These are phyloP conservation scores for Erysimum cheiranthoides DNA, from an alignment of 345 rosid species.

Conservation along the genomic window DNA sequence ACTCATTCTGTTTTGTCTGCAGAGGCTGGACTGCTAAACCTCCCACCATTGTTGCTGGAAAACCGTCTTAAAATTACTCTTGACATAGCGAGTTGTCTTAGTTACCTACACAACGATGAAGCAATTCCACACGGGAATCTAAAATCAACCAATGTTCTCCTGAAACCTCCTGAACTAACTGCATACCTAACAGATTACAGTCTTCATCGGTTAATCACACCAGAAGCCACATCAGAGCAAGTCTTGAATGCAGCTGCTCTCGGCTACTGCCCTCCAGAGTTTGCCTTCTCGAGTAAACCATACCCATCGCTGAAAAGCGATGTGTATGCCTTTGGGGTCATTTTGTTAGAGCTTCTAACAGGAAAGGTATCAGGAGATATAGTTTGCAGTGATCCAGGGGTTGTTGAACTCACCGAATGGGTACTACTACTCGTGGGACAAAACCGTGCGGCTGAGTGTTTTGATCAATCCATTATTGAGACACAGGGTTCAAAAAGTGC, in stretches of 20 bases:
- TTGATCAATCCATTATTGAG: conserved; percentile 54
- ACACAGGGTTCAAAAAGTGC: conserved; percentile 33
- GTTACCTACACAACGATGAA: conserved; percentile 76
- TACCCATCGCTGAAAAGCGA: conserved; percentile 90
- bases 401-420: conserved; percentile 85
- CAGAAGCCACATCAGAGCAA: conserved; percentile 87
- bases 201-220: conserved; percentile 78
- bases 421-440: conserved; percentile 61
- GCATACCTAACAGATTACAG: conserved; percentile 80
- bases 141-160: conserved; percentile 79
- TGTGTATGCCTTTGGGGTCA: conserved; percentile 82
- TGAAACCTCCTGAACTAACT: conserved; percentile 59
- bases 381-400: conserved; percentile 62
- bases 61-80: conserved; percentile 64
- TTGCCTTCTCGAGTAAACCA: conserved; percentile 80
- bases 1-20: conserved; percentile 44
- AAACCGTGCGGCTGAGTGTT: conserved; percentile 66
- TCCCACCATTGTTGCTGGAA: conserved; percentile 63
- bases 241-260: conserved; percentile 87
- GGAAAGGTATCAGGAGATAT: conserved; percentile 75
- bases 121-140: conserved; percentile 96
- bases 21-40: conserved; percentile 58
- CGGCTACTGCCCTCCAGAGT: conserved; percentile 91
- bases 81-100: conserved; percentile 73
- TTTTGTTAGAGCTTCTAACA: conserved; percentile 75